A percentile compares a stretch with the other conserved stretches of the same genome.
These are phyloP conservation scores for Mallotus japonicus DNA, from an alignment of 441 rosid genomes.

Conservation along the genomic window DNA sequence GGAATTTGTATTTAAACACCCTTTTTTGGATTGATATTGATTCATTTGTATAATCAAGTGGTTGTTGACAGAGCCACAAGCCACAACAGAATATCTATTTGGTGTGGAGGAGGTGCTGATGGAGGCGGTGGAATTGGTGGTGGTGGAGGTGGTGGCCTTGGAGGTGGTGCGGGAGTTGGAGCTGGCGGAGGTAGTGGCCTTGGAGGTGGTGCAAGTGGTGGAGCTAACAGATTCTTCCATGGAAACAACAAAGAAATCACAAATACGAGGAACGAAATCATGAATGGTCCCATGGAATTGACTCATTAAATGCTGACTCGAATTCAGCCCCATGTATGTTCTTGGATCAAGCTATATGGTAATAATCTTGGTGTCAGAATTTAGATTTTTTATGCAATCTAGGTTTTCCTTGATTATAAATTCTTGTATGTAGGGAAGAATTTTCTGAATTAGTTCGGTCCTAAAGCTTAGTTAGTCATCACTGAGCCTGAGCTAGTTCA, in stretches of 20 bases:
- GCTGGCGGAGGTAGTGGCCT: no score
- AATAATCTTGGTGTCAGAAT: background rate
- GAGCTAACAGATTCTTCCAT: conserved; percentile 24
- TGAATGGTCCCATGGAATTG: conserved; percentile 29
- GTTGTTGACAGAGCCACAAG: no score
- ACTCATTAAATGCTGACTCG: conserved; percentile 30
- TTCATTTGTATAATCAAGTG: no score
- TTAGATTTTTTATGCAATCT: background rate
- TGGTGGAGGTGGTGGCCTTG: no score
- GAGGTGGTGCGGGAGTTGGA: no score
- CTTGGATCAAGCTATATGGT: conserved; percentile 42
- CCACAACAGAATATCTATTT: no score
- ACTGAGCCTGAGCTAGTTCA: conserved; percentile 35
- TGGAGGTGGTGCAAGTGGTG: no score
- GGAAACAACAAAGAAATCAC: conserved; percentile 40
- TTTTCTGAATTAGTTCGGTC: conserved; percentile 34
- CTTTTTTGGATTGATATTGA: no score
- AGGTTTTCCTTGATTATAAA: background rate
- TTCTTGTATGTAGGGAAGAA: conserved; percentile 23
- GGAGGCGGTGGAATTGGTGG: no score
- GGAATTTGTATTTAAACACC: no score
- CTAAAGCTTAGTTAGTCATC: conserved; percentile 29
- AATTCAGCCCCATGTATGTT: conserved; percentile 35
- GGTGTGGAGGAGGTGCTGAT: no score
- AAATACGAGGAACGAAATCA: conserved; percentile 23